Evolutionary conservation across 1,284 basidiomycete species (phyloP).

Genomic region (Microbotryomycetes sp.): DNA sequence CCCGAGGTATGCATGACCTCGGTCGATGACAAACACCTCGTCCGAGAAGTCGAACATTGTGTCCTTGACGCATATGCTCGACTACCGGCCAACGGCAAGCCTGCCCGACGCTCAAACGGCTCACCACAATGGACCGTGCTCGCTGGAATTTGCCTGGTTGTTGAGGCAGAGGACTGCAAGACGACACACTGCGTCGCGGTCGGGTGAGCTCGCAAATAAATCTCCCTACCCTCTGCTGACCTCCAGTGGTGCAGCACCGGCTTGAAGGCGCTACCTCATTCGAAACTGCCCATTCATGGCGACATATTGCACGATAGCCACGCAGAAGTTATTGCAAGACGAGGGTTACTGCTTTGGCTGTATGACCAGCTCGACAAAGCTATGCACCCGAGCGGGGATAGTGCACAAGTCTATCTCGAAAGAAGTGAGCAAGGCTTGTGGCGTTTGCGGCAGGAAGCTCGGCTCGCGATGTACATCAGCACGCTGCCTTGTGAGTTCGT

Average conservation of each 20-base stretch:
- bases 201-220: too few relatives aligned
- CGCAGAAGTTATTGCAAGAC: constrained; percentile 77
- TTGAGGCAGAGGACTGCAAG: background rate
- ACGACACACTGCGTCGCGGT: background rate
- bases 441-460: constrained; percentile 49
- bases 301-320: constrained; percentile 82
- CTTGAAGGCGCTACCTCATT: constrained; percentile 71
- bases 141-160: constrained; percentile 31
- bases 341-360: constrained; percentile 74
- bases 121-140: constrained; percentile 44
- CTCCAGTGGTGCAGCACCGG: constrained; percentile 75
- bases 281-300: constrained; percentile 58
- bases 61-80: constrained; percentile 32
- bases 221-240: too few relatives aligned
- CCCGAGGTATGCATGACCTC: background rate
- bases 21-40: background rate
- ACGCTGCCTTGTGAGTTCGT: constrained; percentile 69
- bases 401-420: constrained; percentile 45
- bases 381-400: constrained; percentile 31
- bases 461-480: constrained; percentile 70
- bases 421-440: constrained; percentile 45
- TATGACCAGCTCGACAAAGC: constrained; percentile 54
- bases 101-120: constrained; percentile 39
- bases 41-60: background rate
- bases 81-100: constrained; percentile 41